A percentile compares a stretch with the other conserved stretches of the same genome.
phyloP scores from a whole-genome alignment of 768 basidiomycete genomes.

The Candolleomyces efflorescens region DNA sequence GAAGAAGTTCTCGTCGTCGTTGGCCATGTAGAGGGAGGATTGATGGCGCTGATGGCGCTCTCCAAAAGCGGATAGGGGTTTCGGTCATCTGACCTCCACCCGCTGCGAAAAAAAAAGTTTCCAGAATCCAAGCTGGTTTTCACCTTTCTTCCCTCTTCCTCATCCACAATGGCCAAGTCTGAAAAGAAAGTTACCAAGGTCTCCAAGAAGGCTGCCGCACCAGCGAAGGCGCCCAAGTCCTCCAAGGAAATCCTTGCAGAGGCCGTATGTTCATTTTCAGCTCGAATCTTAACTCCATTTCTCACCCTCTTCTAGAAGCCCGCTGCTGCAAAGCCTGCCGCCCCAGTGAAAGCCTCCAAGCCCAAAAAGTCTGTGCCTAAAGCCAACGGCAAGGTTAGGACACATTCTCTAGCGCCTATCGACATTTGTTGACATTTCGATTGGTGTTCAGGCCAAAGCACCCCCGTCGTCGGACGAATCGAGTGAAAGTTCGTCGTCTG shows the following conservation, averaged over 20 bases:
- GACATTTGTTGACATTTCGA: not conserved
- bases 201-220: constrained; percentile 14
- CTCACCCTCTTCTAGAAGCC: not conserved
- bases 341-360: constrained; percentile 32
- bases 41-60: not conserved
- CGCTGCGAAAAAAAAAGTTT: not conserved
- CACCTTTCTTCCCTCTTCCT: not conserved
- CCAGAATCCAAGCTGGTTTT: constrained; percentile 24
- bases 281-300: not conserved
- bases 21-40: constrained; percentile 2
- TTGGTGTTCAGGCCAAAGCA: constrained; percentile 7
- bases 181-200: constrained; percentile 39
- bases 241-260: constrained; percentile 20
- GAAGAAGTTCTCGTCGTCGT: constrained; percentile 41
- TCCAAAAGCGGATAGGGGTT: not conserved
- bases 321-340: constrained; percentile 6
- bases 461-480: constrained; percentile 16
- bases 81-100: constrained; percentile 19
- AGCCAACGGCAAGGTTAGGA: constrained; percentile 4
- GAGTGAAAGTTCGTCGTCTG: constrained; percentile 32
- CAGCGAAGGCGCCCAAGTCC: constrained; percentile 17
- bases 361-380: constrained; percentile 2
- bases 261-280: not conserved
- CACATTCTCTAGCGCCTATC: not conserved
- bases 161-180: constrained; percentile 39